Conservation (phyloP, 2,329 filamentous ascomycete species). For the Orbilia blumenaviensis region DNA sequence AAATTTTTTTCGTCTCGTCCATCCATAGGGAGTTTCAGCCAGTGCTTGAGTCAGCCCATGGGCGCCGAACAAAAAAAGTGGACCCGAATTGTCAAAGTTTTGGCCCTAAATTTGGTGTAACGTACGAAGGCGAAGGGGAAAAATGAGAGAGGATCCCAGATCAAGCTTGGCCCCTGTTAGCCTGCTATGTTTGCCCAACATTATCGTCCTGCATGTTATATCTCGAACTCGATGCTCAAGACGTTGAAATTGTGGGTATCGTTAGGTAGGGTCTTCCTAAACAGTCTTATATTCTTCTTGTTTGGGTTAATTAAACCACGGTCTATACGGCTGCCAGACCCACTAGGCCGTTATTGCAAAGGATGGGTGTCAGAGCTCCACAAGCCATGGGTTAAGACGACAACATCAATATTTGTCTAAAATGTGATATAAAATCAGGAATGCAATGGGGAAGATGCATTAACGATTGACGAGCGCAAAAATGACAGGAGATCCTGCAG, state of each 20-base stretch:
- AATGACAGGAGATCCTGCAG: slow-evolving; percentile 12
- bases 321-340: background rate
- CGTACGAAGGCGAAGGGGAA: background rate
- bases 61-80: background rate
- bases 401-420: background rate
- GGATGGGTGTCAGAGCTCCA: slow-evolving; percentile 3
- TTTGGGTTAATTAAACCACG: background rate
- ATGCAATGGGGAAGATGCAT: background rate
- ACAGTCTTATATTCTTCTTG: slow-evolving; percentile 5
- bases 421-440: slow-evolving; percentile 15
- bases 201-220: slow-evolving; percentile 20
- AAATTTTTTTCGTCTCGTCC: slow-evolving; percentile 23
- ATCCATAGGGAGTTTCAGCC: background rate
- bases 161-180: background rate
- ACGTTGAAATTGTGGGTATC: background rate
- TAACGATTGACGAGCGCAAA: slow-evolving; percentile 13
- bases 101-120: slow-evolving; percentile 1
- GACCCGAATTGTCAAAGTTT: slow-evolving; percentile 2
- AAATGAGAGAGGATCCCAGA: background rate
- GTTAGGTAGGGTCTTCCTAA: background rate
- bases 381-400: background rate
- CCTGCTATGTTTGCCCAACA: slow-evolving; percentile 10
- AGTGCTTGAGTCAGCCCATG: background rate
- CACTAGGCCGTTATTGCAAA: background rate
- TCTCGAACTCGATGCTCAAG: background rate